Percentiles rank a stretch among this genome's conserved stretches.
phyloP scores from a whole-genome alignment of 2,329 filamentous ascomycete genomes.

The Stachybotrys echinatus region DNA sequence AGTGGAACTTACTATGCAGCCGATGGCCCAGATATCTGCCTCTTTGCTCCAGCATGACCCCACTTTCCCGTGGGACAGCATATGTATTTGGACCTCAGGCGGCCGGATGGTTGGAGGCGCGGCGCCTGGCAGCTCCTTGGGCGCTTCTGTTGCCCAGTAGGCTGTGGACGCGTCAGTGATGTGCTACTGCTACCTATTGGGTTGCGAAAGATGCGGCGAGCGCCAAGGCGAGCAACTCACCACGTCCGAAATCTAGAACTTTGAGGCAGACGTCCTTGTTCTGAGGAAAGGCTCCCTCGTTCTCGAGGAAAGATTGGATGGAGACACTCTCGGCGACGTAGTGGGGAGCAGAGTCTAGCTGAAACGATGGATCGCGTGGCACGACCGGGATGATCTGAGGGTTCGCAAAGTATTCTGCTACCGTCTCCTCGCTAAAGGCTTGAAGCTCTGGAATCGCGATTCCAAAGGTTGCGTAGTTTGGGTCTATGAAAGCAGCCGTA shows the following conservation, averaged over 20 bases:
- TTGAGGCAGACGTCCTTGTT: not conserved
- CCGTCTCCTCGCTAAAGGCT: not conserved
- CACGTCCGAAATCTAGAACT: not conserved
- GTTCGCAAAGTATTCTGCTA: not conserved
- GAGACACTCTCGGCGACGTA: not conserved
- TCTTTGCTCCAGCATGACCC: slow-evolving; percentile 1
- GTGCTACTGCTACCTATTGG: not conserved
- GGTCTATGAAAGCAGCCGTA: not conserved
- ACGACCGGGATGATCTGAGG: not conserved
- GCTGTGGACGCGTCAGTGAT: not conserved
- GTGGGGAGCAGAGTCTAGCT: not conserved
- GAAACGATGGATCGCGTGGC: not conserved
- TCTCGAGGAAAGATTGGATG: not conserved
- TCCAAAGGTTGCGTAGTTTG: not conserved
- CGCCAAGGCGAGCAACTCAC: too few species aligned
- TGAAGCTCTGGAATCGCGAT: not conserved
- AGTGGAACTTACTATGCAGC: not conserved
- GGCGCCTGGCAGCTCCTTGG: not conserved
- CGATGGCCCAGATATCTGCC: slow-evolving; percentile 1
- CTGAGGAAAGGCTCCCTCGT: not conserved
- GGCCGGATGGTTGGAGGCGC: not conserved
- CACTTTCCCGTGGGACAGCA: not conserved
- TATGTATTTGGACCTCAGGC: not conserved
- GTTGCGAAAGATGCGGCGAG: too few species aligned
- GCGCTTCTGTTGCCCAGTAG: not conserved